Conservation (phyloP, 495 filamentous ascomycete species). For the Penicillium coffeae region DNA sequence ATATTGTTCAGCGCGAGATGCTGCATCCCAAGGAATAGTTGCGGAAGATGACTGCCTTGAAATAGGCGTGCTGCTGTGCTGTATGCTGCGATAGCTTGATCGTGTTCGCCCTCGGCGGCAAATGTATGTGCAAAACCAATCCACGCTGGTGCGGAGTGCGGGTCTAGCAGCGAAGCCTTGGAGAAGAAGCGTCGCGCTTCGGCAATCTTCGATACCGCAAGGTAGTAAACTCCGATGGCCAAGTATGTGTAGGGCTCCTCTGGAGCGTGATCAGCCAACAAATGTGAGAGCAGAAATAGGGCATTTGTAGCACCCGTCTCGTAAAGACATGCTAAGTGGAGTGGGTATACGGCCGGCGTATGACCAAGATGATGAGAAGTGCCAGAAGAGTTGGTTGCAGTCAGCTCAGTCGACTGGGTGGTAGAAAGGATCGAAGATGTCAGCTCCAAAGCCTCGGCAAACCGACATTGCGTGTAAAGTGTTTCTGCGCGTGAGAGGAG, state of each 20-base stretch:
- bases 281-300: slow-evolving; percentile 90
- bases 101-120: slow-evolving; percentile 98
- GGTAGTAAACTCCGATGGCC: slow-evolving; percentile 93
- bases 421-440: slow-evolving; percentile 75
- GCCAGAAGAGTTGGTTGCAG: slow-evolving; percentile 14
- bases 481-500: slow-evolving; percentile 89
- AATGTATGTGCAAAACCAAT: slow-evolving; percentile 99
- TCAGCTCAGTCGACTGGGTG: slow-evolving; percentile 31
- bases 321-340: slow-evolving; percentile 89
- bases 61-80: slow-evolving; percentile 93
- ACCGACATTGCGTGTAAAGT: slow-evolving; percentile 91
- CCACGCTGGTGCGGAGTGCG: slow-evolving; percentile 97
- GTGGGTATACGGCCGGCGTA: slow-evolving; percentile 82
- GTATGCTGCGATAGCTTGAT: slow-evolving; percentile 97
- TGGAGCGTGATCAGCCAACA: slow-evolving; percentile 87
- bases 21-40: slow-evolving; percentile 98
- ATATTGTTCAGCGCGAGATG: slow-evolving; percentile 94
- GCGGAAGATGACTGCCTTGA: slow-evolving; percentile 93
- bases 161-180: slow-evolving; percentile 94
- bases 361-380: slow-evolving; percentile 64
- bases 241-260: slow-evolving; percentile 88
- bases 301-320: slow-evolving; percentile 82
- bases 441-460: slow-evolving; percentile 77
- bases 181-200: slow-evolving; percentile 95
- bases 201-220: slow-evolving; percentile 81